Conservation (phyloP, 345 rosid genomes). For the Dimocarpus longan region DNA sequence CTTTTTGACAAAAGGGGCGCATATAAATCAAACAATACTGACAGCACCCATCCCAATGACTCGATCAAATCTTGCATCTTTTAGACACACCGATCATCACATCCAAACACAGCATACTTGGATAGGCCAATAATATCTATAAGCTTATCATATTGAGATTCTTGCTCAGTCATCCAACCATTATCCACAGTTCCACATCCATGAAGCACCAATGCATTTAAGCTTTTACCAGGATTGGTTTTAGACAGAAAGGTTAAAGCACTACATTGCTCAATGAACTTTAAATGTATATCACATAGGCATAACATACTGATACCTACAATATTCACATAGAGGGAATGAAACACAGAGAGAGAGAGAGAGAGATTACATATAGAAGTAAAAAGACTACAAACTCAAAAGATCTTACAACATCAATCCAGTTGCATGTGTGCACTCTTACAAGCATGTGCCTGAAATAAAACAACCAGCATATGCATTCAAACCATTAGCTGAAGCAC, state of each 20-base stretch:
- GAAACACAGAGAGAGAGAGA: not conserved
- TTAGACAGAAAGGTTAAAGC: slow-evolving; percentile 3
- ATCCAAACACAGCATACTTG: not conserved
- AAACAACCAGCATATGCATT: slow-evolving; percentile 53
- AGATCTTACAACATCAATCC: slow-evolving; percentile 39
- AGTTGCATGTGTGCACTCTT: slow-evolving; percentile 42
- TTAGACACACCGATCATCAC: not conserved
- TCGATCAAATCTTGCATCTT: not conserved
- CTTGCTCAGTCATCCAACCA: not conserved
- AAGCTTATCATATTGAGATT: not conserved
- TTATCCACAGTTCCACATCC: not conserved
- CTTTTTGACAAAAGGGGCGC: too few species aligned
- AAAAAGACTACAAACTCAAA: slow-evolving; percentile 40
- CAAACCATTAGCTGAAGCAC: slow-evolving; percentile 32
- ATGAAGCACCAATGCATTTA: not conserved
- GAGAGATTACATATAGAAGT: slow-evolving; percentile 31
- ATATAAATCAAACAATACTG: too few species aligned
- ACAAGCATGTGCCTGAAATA: slow-evolving; percentile 50
- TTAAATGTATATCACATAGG: slow-evolving; percentile 37
- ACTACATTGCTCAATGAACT: slow-evolving; percentile 34
- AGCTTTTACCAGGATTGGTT: not conserved
- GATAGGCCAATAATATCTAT: not conserved
- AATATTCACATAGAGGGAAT: slow-evolving; percentile 52
- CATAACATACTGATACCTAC: slow-evolving; percentile 47
- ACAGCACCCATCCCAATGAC: not conserved